phyloP scores from a whole-genome alignment of 2,329 filamentous ascomycete genomes.

The Endocalyx cinctus region DNA sequence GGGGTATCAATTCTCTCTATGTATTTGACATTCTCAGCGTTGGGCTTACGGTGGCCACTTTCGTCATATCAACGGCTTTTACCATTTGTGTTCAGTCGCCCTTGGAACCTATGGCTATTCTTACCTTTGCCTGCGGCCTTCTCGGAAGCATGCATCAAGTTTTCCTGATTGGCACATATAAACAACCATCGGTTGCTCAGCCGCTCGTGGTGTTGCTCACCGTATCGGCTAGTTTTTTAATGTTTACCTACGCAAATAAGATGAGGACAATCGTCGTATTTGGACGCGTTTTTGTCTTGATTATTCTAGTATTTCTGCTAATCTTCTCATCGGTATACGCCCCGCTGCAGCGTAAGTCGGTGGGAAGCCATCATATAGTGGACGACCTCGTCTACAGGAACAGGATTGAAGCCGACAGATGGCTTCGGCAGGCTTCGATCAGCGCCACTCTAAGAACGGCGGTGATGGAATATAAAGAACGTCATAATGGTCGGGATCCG shows the following conservation, averaged over 20 bases:
- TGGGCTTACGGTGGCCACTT: slow-evolving; percentile 38
- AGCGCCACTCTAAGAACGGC: slow-evolving; percentile 45
- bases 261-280: slow-evolving; percentile 40
- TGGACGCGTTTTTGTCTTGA: slow-evolving; percentile 34
- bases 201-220: slow-evolving; percentile 35
- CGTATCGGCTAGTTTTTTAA: slow-evolving; percentile 35
- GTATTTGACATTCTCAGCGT: slow-evolving; percentile 45
- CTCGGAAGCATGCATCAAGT: slow-evolving; percentile 32
- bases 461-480: slow-evolving; percentile 44
- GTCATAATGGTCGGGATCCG: slow-evolving; percentile 61
- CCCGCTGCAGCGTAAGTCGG: slow-evolving; percentile 23
- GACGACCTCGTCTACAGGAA: slow-evolving; percentile 45
- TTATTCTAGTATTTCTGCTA: slow-evolving; percentile 34
- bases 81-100: slow-evolving; percentile 45
- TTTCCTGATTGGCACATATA: slow-evolving; percentile 38
- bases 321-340: slow-evolving; percentile 34
- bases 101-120: slow-evolving; percentile 35
- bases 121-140: slow-evolving; percentile 40
- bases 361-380: slow-evolving; percentile 41
- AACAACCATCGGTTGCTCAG: slow-evolving; percentile 32
- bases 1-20: slow-evolving; percentile 40
- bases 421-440: slow-evolving; percentile 41
- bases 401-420: slow-evolving; percentile 43
- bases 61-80: slow-evolving; percentile 40
- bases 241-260: slow-evolving; percentile 40